Percentiles rank a stretch among this genome's conserved stretches.
Evolutionary conservation across 768 basidiomycete species (phyloP).

Genomic region (Auricularia sp.): DNA sequence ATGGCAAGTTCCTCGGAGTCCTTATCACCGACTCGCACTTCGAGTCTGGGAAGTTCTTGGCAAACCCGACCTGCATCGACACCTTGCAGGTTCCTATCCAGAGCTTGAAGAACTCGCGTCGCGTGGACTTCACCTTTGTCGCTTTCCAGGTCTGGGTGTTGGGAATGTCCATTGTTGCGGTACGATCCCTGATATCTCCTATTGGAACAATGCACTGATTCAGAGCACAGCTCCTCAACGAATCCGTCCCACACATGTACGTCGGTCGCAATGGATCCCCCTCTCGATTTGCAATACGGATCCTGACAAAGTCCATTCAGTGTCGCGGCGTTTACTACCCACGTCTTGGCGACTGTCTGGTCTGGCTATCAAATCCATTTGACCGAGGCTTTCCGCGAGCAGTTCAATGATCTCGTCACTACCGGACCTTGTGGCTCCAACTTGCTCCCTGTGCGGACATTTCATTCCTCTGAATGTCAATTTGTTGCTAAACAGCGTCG

Average conservation of each 20-base stretch:
- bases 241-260: slow-evolving; percentile 69
- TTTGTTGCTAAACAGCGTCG: neutral
- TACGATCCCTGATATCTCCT: slow-evolving; percentile 13
- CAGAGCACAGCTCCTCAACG: slow-evolving; percentile 39
- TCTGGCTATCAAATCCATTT: slow-evolving; percentile 53
- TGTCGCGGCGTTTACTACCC: slow-evolving; percentile 61
- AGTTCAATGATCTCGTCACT: slow-evolving; percentile 49
- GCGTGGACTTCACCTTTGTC: slow-evolving; percentile 71
- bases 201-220: neutral
- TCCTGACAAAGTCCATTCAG: slow-evolving; percentile 13
- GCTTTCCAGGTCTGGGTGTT: slow-evolving; percentile 74
- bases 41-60: slow-evolving; percentile 12
- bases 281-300: neutral
- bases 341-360: slow-evolving; percentile 66
- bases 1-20: neutral
- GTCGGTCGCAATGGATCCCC: slow-evolving; percentile 7
- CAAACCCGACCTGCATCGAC: slow-evolving; percentile 43
- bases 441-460: slow-evolving; percentile 34
- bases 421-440: slow-evolving; percentile 54
- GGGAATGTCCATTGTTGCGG: slow-evolving; percentile 64
- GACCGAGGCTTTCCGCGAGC: slow-evolving; percentile 46
- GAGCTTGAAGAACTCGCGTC: slow-evolving; percentile 58
- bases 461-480: neutral
- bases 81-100: slow-evolving; percentile 62
- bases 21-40: neutral